Evolutionary conservation across 2,329 filamentous ascomycete species (phyloP).

Genomic region (Scortechinia acanthostroma): DNA sequence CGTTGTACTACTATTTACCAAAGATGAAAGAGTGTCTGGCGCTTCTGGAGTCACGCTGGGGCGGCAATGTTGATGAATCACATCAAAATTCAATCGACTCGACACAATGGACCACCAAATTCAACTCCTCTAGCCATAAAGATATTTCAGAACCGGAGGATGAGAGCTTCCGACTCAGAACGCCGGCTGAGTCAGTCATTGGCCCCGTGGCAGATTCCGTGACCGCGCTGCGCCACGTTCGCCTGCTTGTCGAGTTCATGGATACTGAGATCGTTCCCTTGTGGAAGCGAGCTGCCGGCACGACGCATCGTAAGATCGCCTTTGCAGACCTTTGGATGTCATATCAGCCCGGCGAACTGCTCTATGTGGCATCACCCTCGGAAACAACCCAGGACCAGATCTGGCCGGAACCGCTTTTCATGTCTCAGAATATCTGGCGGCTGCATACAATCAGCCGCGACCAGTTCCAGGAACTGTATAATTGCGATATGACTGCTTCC

Average conservation of each 20-base stretch:
- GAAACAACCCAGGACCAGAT: neutral
- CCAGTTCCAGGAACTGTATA: neutral
- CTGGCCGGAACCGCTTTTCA: neutral
- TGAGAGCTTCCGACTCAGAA: slow-evolving; percentile 3
- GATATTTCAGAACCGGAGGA: too few species aligned
- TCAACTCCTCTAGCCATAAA: neutral
- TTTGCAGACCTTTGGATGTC: slow-evolving; percentile 3
- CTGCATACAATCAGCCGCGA: neutral
- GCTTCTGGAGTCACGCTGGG: slow-evolving; percentile 4
- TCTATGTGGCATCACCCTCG: neutral
- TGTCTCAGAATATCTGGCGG: slow-evolving; percentile 1
- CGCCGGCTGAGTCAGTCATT: slow-evolving; percentile 7
- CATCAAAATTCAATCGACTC: neutral
- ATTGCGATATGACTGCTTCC: neutral
- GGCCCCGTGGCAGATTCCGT: slow-evolving; percentile 6
- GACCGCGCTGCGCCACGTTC: slow-evolving; percentile 5
- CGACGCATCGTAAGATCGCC: slow-evolving; percentile 2
- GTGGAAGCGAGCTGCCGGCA: neutral
- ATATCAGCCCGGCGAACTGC: slow-evolving; percentile 3
- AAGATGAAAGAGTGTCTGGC: slow-evolving; percentile 5
- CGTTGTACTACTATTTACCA: slow-evolving; percentile 7
- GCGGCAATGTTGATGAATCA: neutral
- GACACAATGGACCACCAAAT: neutral
- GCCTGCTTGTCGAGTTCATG: slow-evolving; percentile 2
- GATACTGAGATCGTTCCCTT: slow-evolving; percentile 2